Evolutionary conservation across 192 early-diverging fungal genomes (phyloP), one percentile per base, ranked within the genome.

Genomic region (Globomyces pollinis-pini): DNA sequence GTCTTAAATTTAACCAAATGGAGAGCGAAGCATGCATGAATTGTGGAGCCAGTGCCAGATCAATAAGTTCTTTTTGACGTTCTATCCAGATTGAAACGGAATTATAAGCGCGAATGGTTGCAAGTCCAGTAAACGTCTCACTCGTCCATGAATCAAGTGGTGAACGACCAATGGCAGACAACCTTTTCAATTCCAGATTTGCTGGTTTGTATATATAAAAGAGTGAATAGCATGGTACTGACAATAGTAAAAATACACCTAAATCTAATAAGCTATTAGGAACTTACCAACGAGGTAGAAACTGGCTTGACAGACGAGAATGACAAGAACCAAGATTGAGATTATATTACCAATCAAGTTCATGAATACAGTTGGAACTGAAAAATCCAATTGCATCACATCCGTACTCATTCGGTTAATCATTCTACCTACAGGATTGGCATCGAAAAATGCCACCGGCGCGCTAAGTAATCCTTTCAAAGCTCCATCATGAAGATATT

Each of bases 391-490:
- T 1, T 65, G 12, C 11, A 55, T 34, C 28, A 77, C 60, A 54
- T 73, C 75, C 12, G 57, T 28, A 15, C 69, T 67, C 38, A 89
- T 80, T 56, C 86, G 70, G 34, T 86, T 80, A 18, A 91, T 58
- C 11, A 91, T 77, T 15, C 79, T 71, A 4, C 88, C 89, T 7
- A 81, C 72, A 0, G 86, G 76, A 50, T 83, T 75, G 50, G 49
- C 54, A 8, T 82, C 70, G 51, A 88, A 87, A 52, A 81, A 85
- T 16, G 63, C 57, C 60, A 89, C 66, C 2, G 82, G 79, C 1
- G 80, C 28, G 8, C 0, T 0, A 0, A 51, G 20, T 7, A 51
- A 5, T 2, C 3, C 32, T 9, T 2, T n/a, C 2, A 51, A 11
- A 2, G 50, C 50, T 21, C 71, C 69, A n/a, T 77, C 66, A 68